A percentile compares a stretch with the other conserved stretches of the same genome.
These are phyloP conservation scores for Nicotiana attenuata DNA, from an alignment of 257 asterid genomes.

Conservation along the genomic window DNA sequence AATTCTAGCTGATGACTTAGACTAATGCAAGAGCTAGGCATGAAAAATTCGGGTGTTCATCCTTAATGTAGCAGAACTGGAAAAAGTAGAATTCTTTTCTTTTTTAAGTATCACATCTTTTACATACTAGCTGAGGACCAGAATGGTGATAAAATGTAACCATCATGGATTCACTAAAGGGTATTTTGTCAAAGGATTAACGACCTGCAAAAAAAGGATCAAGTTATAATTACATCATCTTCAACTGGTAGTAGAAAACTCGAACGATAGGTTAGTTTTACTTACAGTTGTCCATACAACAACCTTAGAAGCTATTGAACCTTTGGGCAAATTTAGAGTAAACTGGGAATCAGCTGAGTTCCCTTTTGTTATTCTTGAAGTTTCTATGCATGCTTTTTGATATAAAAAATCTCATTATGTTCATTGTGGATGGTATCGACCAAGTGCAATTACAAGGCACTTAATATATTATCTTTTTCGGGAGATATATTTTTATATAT, in stretches of 20 bases:
- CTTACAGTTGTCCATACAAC: conserved; percentile 98
- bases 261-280: not conserved
- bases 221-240: conserved; percentile 19
- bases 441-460: too few species aligned
- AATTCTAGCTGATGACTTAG: too few species aligned
- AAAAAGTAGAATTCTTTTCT: not conserved
- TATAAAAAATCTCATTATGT: too few species aligned
- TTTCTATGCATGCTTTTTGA: too few species aligned
- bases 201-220: conserved; percentile 56
- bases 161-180: not conserved
- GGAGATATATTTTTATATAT: too few species aligned
- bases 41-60: too few species aligned
- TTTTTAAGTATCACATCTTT: not conserved
- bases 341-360: conserved; percentile 76
- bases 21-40: too few species aligned
- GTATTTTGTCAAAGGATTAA: conserved; percentile 95
- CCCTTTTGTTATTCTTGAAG: too few species aligned
- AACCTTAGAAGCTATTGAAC: conserved; percentile 63
- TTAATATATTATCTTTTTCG: too few species aligned
- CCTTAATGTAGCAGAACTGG: not conserved
- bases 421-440: too few species aligned
- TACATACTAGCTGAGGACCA: not conserved
- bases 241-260: not conserved
- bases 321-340: conserved; percentile 87
- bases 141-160: not conserved